Conservation (phyloP, 495 filamentous ascomycete species). For the Cryomyces antarcticus region DNA sequence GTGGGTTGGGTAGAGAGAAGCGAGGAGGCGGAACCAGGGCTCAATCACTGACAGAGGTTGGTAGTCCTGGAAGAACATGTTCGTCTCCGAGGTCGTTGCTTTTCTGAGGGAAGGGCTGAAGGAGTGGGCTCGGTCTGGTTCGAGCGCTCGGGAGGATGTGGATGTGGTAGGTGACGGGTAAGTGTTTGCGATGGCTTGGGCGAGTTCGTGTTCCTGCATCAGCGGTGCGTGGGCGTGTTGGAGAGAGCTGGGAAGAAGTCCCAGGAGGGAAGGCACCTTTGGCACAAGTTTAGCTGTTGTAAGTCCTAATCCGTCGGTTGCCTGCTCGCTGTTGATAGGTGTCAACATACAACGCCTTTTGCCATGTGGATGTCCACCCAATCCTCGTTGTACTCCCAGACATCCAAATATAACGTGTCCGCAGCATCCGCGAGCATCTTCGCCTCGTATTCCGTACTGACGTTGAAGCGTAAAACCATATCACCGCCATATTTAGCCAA, state of each 20-base stretch:
- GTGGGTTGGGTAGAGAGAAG: constrained; percentile 70
- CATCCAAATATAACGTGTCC: constrained; percentile 60
- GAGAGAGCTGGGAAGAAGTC: constrained; percentile 55
- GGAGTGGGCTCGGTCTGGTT: constrained; percentile 15
- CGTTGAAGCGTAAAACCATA: constrained; percentile 73
- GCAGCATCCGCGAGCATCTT: constrained; percentile 50
- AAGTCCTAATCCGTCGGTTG: no score
- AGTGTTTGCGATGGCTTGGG: constrained; percentile 53
- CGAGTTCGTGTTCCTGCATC: constrained; percentile 50
- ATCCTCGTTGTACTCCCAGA: constrained; percentile 67
- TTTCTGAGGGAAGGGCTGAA: constrained; percentile 18
- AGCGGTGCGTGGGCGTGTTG: constrained; percentile 51
- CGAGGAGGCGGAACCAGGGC: constrained; percentile 77
- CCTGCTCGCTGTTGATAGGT: no score
- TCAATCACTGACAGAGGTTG: constrained; percentile 59
- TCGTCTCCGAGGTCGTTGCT: constrained; percentile 20
- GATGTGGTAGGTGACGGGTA: constrained; percentile 31
- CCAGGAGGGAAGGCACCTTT: constrained; percentile 59
- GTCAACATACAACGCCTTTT: constrained; percentile 44
- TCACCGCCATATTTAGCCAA: constrained; percentile 58
- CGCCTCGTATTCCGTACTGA: constrained; percentile 49
- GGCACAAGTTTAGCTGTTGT: no score
- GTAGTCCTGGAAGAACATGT: constrained; percentile 77
- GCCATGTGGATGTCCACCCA: constrained; percentile 77
- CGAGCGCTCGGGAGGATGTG: constrained; percentile 7